Evolutionary conservation across 2,329 filamentous ascomycete genomes (phyloP), one percentile per base, ranked within the genome.

Genomic region (Nothophoma quercina): DNA sequence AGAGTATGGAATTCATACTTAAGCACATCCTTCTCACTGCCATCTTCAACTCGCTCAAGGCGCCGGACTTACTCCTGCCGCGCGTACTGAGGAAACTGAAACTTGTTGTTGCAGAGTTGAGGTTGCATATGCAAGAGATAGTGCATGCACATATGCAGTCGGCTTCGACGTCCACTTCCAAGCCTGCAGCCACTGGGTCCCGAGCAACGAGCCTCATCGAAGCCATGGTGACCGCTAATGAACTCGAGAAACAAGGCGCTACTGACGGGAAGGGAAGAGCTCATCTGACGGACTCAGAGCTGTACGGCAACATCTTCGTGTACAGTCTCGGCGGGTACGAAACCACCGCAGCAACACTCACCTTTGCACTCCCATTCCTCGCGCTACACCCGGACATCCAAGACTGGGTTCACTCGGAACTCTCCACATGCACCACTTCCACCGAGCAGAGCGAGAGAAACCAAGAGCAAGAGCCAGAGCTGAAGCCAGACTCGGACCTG

Each of bases 311-410:
- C 34, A 62, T 81, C 38, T 81, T 80, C 46, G 69, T 78, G 2
- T 75, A 81, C 58, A 80, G 77, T 29, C 70, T 83, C 39, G 81
- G 81, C 0, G 81, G 81, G 1, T 79, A 81, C 49, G 80, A 84
- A 53, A 82, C 81, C 0, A 80, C 79, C 0, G 77, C 80, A 1
- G 74, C 78, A 18, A 75, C 76, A 0, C 59, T 83, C 5, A 72
- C 73, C 0, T 80, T 75, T 46, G 65, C 75, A 0, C 59, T 81
- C 1, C 64, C 77, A 7, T 75, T 80, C 16, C 67, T 84, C 1
- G 79, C 80, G 1, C 72, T 75, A 0, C 58, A 80, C 29, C 79
- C 76, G 0, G 63, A 75, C 1, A 72, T 78, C 2, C 80, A 83
- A 51, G 71, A 77, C 5, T 82, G 78, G 79, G 42, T 80, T 0